Conservation (phyloP, 2,329 filamentous ascomycete genomes). For the Claviceps sorghi region DNA sequence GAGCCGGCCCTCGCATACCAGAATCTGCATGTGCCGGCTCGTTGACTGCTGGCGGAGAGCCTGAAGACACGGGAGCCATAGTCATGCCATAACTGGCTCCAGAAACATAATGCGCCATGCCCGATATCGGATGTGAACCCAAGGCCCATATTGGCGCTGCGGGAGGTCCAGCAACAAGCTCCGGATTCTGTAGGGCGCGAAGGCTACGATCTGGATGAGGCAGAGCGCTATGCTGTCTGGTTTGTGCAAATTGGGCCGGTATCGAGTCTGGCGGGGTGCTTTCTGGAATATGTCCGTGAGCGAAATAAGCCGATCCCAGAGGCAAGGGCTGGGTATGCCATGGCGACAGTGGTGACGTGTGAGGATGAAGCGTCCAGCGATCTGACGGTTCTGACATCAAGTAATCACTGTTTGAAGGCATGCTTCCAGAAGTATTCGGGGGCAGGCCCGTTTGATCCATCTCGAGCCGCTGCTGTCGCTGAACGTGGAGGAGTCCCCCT, state of each 20-base stretch:
- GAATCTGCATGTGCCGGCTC: neutral
- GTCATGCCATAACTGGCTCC: neutral
- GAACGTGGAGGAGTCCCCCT: neutral
- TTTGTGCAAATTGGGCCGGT: neutral
- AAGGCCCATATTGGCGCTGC: neutral
- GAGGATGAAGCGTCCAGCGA: constrained; percentile 13
- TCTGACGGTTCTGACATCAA: constrained; percentile 13
- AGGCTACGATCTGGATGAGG: constrained; percentile 5
- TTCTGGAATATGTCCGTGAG: neutral
- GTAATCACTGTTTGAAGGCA: constrained; percentile 14
- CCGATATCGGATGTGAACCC: neutral
- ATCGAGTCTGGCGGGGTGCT: neutral
- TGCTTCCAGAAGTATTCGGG: constrained; percentile 10
- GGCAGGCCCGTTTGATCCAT: constrained; percentile 18
- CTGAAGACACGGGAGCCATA: neutral
- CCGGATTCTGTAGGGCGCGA: neutral
- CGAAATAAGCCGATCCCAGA: neutral
- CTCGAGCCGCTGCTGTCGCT: constrained; percentile 1
- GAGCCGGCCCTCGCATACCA: neutral
- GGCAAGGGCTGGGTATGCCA: constrained; percentile 11
- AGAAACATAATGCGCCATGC: neutral
- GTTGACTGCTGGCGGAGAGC: neutral
- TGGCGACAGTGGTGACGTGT: constrained; percentile 10
- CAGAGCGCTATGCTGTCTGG: constrained; percentile 1
- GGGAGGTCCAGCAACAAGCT: neutral